Percentiles rank a stretch among this genome's conserved stretches.
phyloP scores from a whole-genome alignment of 306 rosid genomes.

The Prunus padus region DNA sequence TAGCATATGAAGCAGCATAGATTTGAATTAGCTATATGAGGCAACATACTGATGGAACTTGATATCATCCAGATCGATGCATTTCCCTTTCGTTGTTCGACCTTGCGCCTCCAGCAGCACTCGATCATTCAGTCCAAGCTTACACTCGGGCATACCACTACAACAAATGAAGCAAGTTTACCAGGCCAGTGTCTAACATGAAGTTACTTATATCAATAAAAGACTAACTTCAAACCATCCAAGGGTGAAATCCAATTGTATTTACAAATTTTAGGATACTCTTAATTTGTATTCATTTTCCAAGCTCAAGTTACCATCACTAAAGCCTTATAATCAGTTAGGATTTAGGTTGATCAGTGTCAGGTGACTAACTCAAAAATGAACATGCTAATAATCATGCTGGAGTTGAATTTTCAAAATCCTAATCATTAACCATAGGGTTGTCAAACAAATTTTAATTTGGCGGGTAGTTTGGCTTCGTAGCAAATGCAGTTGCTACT shows the following conservation, averaged over 20 bases:
- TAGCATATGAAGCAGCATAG: background rate
- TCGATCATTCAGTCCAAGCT: slow-evolving; percentile 83
- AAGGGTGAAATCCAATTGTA: background rate
- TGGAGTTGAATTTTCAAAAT: background rate
- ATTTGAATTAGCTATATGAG: background rate
- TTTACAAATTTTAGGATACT: background rate
- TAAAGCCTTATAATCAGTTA: background rate
- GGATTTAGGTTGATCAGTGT: background rate
- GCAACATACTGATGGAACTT: slow-evolving; percentile 85
- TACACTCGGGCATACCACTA: slow-evolving; percentile 94
- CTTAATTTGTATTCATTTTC: background rate
- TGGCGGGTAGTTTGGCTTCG: background rate
- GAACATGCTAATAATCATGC: background rate
- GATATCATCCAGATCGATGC: slow-evolving; percentile 87
- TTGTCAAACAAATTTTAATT: background rate
- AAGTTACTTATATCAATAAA: background rate
- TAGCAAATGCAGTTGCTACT: background rate
- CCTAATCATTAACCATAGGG: background rate
- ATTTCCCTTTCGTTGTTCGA: slow-evolving; percentile 71
- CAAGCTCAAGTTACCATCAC: background rate
- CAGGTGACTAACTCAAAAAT: background rate
- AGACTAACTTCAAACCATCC: background rate
- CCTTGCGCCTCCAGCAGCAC: slow-evolving; percentile 82
- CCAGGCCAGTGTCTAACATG: background rate
- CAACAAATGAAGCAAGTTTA: slow-evolving; percentile 30